Conservation (phyloP, 345 rosid genomes). For the Triadica sebifera region DNA sequence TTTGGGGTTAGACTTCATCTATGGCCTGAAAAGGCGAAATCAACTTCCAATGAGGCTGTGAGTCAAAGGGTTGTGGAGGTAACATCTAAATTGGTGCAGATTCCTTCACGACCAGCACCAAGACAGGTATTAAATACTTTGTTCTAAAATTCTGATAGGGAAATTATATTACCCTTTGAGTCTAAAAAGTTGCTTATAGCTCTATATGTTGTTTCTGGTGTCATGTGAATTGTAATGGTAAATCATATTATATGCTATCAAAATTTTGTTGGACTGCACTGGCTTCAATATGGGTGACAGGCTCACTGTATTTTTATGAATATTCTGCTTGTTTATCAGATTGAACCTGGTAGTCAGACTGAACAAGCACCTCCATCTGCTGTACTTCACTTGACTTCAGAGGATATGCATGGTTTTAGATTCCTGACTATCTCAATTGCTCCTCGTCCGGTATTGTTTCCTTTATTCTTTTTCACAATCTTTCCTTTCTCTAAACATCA, state of each 20-base stretch:
- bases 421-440: conserved; percentile 95
- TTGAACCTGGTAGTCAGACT: conserved; percentile 98
- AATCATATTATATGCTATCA: neutral
- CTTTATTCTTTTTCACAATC: neutral
- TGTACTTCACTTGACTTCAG: conserved; percentile 65
- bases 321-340: conserved; percentile 42
- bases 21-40: conserved; percentile 79
- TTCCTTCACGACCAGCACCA: conserved; percentile 93
- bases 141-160: neutral
- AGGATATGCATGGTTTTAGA: conserved; percentile 79
- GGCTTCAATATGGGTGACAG: conserved; percentile 14
- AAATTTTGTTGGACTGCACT: conserved; percentile 5
- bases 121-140: conserved; percentile 59
- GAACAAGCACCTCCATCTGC: conserved; percentile 99
- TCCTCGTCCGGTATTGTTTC: conserved; percentile 73
- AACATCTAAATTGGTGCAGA: conserved; percentile 91
- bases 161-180: neutral
- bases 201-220: neutral
- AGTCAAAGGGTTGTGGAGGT: conserved; percentile 67
- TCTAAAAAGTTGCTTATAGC: neutral
- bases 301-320: conserved; percentile 11
- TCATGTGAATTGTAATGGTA: conserved; percentile 3
- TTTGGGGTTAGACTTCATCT: conserved; percentile 90
- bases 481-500: conserved; percentile 20
- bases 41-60: conserved; percentile 49